Percentiles rank a stretch among this genome's conserved stretches.
Conservation (phyloP, 306 rosid genomes). For the Coriaria nepalensis region DNA sequence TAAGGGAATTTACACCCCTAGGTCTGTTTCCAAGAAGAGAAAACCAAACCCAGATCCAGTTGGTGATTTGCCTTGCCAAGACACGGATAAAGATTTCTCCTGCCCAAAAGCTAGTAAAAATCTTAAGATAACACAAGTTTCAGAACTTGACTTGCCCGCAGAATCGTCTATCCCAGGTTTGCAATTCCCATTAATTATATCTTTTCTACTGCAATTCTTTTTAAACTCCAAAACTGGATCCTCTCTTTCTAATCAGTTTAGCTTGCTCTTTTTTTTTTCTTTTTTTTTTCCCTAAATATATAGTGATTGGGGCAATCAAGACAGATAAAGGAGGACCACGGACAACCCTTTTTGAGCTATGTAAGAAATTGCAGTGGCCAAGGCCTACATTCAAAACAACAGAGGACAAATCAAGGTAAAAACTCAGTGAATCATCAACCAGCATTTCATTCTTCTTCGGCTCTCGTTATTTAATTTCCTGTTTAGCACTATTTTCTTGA, state of each 20-base stretch:
- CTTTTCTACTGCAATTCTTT: slow-evolving; percentile 4
- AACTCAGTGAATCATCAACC: background rate
- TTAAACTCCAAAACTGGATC: background rate
- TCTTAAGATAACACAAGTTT: slow-evolving; percentile 13
- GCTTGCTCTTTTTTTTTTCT: background rate
- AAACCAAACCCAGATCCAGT: slow-evolving; percentile 21
- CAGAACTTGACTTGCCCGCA: slow-evolving; percentile 9
- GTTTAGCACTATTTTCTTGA: slow-evolving; percentile 1
- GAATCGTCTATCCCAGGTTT: slow-evolving; percentile 4
- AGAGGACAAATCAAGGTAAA: slow-evolving; percentile 55
- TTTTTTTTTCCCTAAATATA: background rate
- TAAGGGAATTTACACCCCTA: slow-evolving; percentile 39
- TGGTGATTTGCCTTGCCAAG: slow-evolving; percentile 12
- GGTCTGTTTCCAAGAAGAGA: slow-evolving; percentile 43
- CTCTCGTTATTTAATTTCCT: background rate
- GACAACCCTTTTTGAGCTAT: slow-evolving; percentile 35
- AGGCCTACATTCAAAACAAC: slow-evolving; percentile 44
- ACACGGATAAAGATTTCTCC: slow-evolving; percentile 10
- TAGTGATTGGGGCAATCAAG: slow-evolving; percentile 42
- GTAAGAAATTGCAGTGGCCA: slow-evolving; percentile 72
- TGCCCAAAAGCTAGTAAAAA: slow-evolving; percentile 16
- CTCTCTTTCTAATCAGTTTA: background rate
- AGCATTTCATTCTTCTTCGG: background rate
- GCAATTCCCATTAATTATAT: too few relatives aligned
- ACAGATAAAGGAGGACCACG: slow-evolving; percentile 92